phyloP scores from a whole-genome alignment of 2,329 filamentous ascomycete species.

The Calonectria naviculata region DNA sequence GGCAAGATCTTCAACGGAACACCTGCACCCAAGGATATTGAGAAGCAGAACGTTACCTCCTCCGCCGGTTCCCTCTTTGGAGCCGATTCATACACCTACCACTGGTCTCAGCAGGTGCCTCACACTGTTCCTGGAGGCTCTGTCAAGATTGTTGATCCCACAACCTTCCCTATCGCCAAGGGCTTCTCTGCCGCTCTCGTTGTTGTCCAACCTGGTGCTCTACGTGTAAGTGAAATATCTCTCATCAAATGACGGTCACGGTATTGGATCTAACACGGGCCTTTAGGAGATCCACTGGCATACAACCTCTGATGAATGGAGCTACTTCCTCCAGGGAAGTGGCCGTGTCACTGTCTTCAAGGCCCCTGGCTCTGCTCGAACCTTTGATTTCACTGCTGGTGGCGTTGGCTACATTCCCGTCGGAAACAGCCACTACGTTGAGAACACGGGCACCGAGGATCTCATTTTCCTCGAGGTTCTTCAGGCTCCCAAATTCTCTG shows the following conservation, averaged over 20 bases:
- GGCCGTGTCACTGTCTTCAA: constrained; percentile 11
- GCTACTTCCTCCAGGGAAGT: constrained; percentile 13
- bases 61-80: neutral
- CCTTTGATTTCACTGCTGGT: constrained; percentile 12
- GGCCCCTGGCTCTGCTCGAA: constrained; percentile 6
- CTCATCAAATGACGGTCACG: neutral
- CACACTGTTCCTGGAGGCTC: constrained; percentile 12
- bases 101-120: constrained; percentile 9
- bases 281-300: constrained; percentile 8
- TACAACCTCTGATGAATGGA: constrained; percentile 13
- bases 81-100: constrained; percentile 7
- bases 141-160: constrained; percentile 11
- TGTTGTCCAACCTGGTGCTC: constrained; percentile 9
- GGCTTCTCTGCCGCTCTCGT: constrained; percentile 7
- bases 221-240: neutral
- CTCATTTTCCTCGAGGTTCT: constrained; percentile 10
- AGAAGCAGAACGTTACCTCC: constrained; percentile 10
- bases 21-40: constrained; percentile 9
- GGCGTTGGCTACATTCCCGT: constrained; percentile 12
- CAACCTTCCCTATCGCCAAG: constrained; percentile 10
- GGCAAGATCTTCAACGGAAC: constrained; percentile 11
- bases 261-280: neutral
- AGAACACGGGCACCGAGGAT: constrained; percentile 11
- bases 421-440: constrained; percentile 15
- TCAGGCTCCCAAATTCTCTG: constrained; percentile 10